Evolutionary conservation across 2,329 filamentous ascomycete genomes (phyloP).

Genomic region (Nectriaceae sp.): DNA sequence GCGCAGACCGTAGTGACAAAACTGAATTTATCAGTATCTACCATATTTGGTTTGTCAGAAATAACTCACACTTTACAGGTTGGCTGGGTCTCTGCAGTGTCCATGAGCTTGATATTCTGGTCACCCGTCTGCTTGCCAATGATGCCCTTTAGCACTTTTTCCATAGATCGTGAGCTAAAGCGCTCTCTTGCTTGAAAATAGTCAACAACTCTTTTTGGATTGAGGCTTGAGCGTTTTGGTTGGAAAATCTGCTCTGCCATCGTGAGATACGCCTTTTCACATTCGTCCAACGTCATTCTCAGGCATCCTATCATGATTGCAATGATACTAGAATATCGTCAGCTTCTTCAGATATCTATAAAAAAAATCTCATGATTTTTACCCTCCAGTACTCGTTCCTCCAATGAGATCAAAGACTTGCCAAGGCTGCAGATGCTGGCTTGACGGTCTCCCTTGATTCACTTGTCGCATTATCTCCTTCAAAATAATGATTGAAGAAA

Average conservation of each 20-base stretch:
- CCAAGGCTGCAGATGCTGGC: neutral
- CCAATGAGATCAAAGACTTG: neutral
- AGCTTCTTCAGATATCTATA: neutral
- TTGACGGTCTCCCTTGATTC: neutral
- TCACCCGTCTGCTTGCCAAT: neutral
- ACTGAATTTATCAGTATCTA: neutral
- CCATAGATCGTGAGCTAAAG: neutral
- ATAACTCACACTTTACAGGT: neutral
- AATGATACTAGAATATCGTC: neutral
- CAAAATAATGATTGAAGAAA: neutral
- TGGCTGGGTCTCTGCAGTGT: neutral
- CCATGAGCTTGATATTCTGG: neutral
- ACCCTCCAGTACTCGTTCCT: neutral
- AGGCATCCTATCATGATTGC: neutral
- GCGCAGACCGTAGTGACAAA: neutral
- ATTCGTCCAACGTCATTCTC: neutral
- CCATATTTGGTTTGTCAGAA: neutral
- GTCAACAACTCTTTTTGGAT: neutral
- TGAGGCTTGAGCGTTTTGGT: neutral
- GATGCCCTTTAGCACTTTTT: neutral
- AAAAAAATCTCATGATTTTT: neutral
- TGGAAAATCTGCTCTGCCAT: neutral
- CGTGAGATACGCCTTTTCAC: neutral
- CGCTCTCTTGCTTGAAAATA: neutral
- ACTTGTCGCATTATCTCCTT: slow-evolving; percentile 1